Base-by-base conservation (phyloP, 345 rosid species). In the Boechera retrofracta region DNA sequence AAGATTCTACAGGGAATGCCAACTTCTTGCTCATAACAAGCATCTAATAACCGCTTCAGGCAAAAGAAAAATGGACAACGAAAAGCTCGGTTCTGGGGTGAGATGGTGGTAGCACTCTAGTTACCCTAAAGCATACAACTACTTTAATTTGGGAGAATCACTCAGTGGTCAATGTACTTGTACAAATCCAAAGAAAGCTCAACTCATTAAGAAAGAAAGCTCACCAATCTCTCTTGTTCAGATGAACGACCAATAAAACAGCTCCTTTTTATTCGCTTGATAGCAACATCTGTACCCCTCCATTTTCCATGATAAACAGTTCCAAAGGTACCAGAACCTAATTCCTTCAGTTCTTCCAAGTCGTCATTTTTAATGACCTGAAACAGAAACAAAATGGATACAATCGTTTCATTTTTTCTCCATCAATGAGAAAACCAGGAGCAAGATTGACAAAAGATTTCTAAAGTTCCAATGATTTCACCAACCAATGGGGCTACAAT, bases 261-360 rank as follows among this genome's bases (percentile, higher is more conserved):
- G 72, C 88, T 89, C 86, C 92, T 88, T 76, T 93, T 96, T 33
- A 96, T 89, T 67, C 96, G 87, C 89, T 93, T 96, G 53, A 96
- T 93, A 67, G 98, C 98, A 66, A 96, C 98, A 87, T 96, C 98
- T n/a, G 97, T 91, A 56, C 99, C 99, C 67, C 95, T 91, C 99
- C 99, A 96, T 82, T 96, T 93, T 79, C 99, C 99, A 84, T 96
- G 99, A 81, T 92, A 96, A 52, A 96, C 97, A 45, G 98, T 96
- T 73, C 99, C 99, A 89, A 93, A 96, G 62, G 96, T 93, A 66
- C 99, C 99, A 65, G 99, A 93, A 81, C 99, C 99, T 60, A 96
- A 75, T 75, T 93, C 99, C 81, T 79, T 93, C 78, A 91, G 84
- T 84, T 96, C 99, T 87, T 93, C 98, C 78, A 96, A 90, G 83